Base-by-base conservation (phyloP, 306 rosid genomes). In the Prunus mume region DNA sequence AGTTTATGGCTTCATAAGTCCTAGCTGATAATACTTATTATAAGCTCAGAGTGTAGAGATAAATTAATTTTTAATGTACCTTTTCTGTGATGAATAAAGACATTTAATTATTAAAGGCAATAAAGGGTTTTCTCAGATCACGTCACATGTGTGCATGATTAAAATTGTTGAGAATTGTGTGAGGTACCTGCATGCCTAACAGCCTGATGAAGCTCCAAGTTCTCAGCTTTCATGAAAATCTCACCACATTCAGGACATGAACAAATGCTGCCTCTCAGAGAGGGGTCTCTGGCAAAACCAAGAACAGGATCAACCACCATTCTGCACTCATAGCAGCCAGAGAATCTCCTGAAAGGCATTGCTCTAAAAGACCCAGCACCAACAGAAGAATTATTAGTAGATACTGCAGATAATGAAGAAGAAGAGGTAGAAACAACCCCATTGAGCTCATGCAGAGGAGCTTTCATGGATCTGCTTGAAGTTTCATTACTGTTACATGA, bases 291-390 rank as follows among this genome's bases (percentile, higher is more conserved):
- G 3, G 96, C 85, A 77, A 92, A 79, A 47, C 97, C 97, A 55
- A 90, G 89, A 65, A 92, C 89, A 2, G 99, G 99, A 56, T 95
- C 97, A n/a, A 92, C 93, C 76, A 92, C 97, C 97, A 95, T 95
- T 76, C 93, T 76, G 71, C 99, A 95, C 80, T 95, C 99, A 45
- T 92, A 92, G 77, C 99, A 95, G 49, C 97, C 99, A 9, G 97
- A 92, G 80, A 95, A 87, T 76, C 96, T 92, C 72, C 97, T 76
- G 79, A 95, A 95, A 17, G 96, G 96, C 93, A 94, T 90, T 84
- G 90, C 95, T 52, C 86, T 84, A 15, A 90, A 90, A 58, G 97
- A 95, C 11, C 93, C 93, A 2, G 91, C 93, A 4, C 69, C 85
- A 1, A 50, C 83, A 17, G 97, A 90, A 41, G 97, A 88, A 73